These are phyloP conservation scores for Lentinula sp. DNA, from an alignment of 768 basidiomycete species.

Conservation along the genomic window DNA sequence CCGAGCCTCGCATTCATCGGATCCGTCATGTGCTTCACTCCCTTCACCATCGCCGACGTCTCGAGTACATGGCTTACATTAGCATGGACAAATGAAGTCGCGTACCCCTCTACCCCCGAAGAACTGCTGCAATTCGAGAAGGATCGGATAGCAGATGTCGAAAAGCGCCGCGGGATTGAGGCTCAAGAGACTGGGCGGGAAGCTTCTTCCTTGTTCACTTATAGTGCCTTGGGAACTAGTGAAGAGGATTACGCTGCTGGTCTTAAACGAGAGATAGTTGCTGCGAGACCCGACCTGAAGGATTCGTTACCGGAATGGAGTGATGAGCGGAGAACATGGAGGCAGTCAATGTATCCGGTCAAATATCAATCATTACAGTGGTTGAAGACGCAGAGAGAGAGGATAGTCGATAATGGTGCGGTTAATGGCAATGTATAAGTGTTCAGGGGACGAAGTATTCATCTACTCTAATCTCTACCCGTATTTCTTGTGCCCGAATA, in stretches of 20 bases:
- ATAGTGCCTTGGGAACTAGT: slow-evolving; percentile 24
- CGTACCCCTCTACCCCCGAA: slow-evolving; percentile 26
- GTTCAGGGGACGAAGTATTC: neutral
- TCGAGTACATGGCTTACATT: slow-evolving; percentile 44
- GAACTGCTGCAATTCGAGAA: slow-evolving; percentile 31
- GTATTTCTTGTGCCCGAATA: too few relatives aligned
- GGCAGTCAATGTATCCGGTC: slow-evolving; percentile 29
- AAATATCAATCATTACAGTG: slow-evolving; percentile 29
- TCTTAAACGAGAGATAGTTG: slow-evolving; percentile 27
- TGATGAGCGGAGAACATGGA: slow-evolving; percentile 21
- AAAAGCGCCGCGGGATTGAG: slow-evolving; percentile 2
- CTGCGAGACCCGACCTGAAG: slow-evolving; percentile 22
- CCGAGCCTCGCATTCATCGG: slow-evolving; percentile 43
- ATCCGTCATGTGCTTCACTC: slow-evolving; percentile 33
- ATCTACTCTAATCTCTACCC: neutral
- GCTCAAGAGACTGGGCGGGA: slow-evolving; percentile 13
- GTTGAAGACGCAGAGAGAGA: slow-evolving; percentile 12
- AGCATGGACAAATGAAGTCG: slow-evolving; percentile 27
- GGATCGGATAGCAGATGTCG: slow-evolving; percentile 22
- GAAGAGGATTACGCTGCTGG: slow-evolving; percentile 31
- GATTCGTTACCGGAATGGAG: slow-evolving; percentile 28
- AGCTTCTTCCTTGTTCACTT: slow-evolving; percentile 27
- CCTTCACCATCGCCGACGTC: slow-evolving; percentile 43
- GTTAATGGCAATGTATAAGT: neutral
- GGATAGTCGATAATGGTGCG: neutral